Percentiles rank a stretch among this genome's conserved stretches.
phyloP scores from a whole-genome alignment of 108 stramenopile species.

The Heterococcus sp. region DNA sequence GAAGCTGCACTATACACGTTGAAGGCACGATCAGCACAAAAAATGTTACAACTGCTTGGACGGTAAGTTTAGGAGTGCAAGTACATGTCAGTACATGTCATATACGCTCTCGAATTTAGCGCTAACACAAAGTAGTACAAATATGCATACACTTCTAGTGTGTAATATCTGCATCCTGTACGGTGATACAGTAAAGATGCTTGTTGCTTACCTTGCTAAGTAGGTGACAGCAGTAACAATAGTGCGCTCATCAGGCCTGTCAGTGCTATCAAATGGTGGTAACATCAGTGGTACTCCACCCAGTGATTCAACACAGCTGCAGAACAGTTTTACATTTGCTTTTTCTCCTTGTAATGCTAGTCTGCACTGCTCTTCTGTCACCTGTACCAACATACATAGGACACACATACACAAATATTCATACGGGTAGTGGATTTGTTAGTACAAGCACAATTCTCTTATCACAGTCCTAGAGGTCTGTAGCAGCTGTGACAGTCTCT shows the following conservation, averaged over 20 bases:
- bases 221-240: slow-evolving; percentile 52
- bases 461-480: too few relatives aligned
- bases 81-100: not conserved
- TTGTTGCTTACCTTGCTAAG: not conserved
- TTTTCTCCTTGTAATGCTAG: slow-evolving; percentile 62
- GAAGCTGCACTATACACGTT: not conserved
- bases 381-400: too few relatives aligned
- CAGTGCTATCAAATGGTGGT: slow-evolving; percentile 62
- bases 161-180: too few relatives aligned
- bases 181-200: too few relatives aligned
- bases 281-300: slow-evolving; percentile 82
- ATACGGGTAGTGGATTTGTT: too few relatives aligned
- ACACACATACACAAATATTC: too few relatives aligned
- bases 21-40: not conserved
- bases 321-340: slow-evolving; percentile 63
- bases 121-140: not conserved
- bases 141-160: not conserved
- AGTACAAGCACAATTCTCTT: too few relatives aligned
- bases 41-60: not conserved
- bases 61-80: too few relatives aligned
- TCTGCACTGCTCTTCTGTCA: slow-evolving; percentile 18
- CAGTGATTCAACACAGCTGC: slow-evolving; percentile 61
- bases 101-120: not conserved
- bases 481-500: too few relatives aligned
- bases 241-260: slow-evolving; percentile 72